Evolutionary conservation across 345 rosid genomes (phyloP).

Genomic region (Draba incana): DNA sequence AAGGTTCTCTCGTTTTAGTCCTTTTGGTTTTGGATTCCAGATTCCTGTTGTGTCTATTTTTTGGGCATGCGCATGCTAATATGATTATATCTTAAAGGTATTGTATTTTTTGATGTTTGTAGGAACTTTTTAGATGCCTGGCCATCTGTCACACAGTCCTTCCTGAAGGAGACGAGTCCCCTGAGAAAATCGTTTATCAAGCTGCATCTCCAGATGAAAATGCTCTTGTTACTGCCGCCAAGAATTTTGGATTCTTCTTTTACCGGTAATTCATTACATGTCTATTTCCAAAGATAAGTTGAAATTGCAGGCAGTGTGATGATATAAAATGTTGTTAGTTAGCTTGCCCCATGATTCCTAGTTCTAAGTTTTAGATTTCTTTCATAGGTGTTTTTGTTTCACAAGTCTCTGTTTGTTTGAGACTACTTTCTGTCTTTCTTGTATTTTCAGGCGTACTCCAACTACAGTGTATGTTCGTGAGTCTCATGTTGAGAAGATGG

Average conservation of each 20-base stretch:
- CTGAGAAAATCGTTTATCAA: slow-evolving; percentile 90
- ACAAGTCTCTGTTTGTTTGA: slow-evolving; percentile 28
- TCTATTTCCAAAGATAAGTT: slow-evolving; percentile 19
- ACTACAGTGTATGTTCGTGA: slow-evolving; percentile 92
- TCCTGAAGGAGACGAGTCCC: slow-evolving; percentile 97
- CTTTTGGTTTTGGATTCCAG: slow-evolving; percentile 13
- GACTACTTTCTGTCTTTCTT: slow-evolving; percentile 33
- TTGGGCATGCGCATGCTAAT: slow-evolving; percentile 18
- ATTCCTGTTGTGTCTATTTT: slow-evolving; percentile 8
- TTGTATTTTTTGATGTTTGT: slow-evolving; percentile 36
- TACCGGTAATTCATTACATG: slow-evolving; percentile 55
- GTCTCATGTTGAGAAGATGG: slow-evolving; percentile 97
- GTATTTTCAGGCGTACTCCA: slow-evolving; percentile 82
- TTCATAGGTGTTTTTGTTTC: slow-evolving; percentile 26
- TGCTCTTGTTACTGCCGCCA: slow-evolving; percentile 96
- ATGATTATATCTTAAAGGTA: slow-evolving; percentile 6
- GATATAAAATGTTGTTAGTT: slow-evolving; percentile 24
- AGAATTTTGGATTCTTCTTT: slow-evolving; percentile 98
- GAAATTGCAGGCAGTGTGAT: slow-evolving; percentile 18
- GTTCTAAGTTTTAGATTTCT: slow-evolving; percentile 4
- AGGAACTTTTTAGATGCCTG: slow-evolving; percentile 99
- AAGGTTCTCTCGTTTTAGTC: slow-evolving; percentile 4
- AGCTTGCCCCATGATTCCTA: slow-evolving; percentile 7
- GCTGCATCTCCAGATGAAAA: slow-evolving; percentile 99
- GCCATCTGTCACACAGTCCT: slow-evolving; percentile 99